Evolutionary conservation across 768 basidiomycete species (phyloP), one percentile per base, ranked within the genome.

Genomic region (Favolaschia claudopus): DNA sequence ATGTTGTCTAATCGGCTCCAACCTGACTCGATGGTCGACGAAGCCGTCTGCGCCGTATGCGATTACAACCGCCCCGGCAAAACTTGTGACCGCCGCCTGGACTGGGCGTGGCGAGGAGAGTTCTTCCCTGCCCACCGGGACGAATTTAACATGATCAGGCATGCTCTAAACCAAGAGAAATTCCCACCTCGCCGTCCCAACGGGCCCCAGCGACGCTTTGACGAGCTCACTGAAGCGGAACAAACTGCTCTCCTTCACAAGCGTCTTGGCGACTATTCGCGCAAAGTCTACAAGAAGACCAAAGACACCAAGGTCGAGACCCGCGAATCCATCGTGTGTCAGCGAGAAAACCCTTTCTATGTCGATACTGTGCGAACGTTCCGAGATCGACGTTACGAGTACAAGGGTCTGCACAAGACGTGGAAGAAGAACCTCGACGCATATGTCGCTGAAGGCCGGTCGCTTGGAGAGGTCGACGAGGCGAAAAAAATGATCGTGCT

Each of bases 1-100:
- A 99, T 99, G 97, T 89, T 99, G 80, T 98, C 96, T 17, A 99
- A 99, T 71, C 93, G 97, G 31, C 83, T 99, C 2, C 97, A 99
- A 67, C 97, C 97, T 2, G 97, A 99, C 75, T 97, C 97, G 2
- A 92, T 99, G 78, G 91, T 98, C 10, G 94, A 96, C 68, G 97
- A 99, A 73, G 88, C 96, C 19, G 91, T 89, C 17, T 99, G 97
- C 69, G 97, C 97, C 1, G 95, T 98, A 2, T 99, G 97, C 76
- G 97, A 99, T 75, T 99, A 91, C 73, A 99, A 99, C 68, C 86
- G 96, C 9, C 96, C 97, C 0, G 94, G 93, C 20, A 99, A 99
- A 77, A 84, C 86, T 12, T 99, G 97, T 74, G 97, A 99, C 71
- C 80, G 97, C 42, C 84, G 92, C 32, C 82, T 99, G 69, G 89